A percentile compares a stretch with the other conserved stretches of the same genome.
phyloP scores from a whole-genome alignment of 2,329 filamentous ascomycete species.

The Cercospora sp. region DNA sequence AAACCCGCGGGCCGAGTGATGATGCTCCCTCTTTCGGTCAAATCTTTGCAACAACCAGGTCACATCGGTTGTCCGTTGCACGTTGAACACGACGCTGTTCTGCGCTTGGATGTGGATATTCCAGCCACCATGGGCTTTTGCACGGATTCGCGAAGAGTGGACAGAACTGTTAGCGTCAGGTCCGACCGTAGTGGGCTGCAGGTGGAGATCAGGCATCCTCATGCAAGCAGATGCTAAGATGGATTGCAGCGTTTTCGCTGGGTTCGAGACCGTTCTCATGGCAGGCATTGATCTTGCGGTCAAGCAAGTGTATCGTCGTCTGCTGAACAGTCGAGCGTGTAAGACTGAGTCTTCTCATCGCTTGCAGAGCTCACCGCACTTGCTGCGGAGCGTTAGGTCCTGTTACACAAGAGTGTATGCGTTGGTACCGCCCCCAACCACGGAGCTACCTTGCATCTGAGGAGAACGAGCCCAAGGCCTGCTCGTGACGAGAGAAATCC shows the following conservation, averaged over 20 bases:
- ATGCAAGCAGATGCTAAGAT: neutral
- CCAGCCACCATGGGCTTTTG: neutral
- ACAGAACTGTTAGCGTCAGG: neutral
- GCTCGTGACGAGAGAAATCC: neutral
- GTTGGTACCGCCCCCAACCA: neutral
- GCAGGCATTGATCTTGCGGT: neutral
- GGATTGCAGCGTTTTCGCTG: neutral
- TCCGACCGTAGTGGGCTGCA: neutral
- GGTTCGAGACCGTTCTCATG: neutral
- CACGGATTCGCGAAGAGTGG: neutral
- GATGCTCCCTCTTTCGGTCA: neutral
- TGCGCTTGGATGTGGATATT: neutral
- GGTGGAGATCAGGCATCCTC: neutral
- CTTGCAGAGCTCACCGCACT: slow-evolving; percentile 1
- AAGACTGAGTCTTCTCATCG: neutral
- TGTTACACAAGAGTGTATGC: slow-evolving; percentile 2
- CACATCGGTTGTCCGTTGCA: neutral
- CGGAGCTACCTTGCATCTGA: neutral
- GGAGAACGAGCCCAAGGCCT: neutral
- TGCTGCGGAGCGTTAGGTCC: neutral
- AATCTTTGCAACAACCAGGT: neutral
- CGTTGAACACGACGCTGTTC: neutral
- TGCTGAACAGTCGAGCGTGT: neutral
- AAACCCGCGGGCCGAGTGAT: neutral
- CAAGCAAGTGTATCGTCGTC: neutral